Base-by-base conservation (phyloP, 2,329 filamentous ascomycete species). In the Colletotrichum sp. region DNA sequence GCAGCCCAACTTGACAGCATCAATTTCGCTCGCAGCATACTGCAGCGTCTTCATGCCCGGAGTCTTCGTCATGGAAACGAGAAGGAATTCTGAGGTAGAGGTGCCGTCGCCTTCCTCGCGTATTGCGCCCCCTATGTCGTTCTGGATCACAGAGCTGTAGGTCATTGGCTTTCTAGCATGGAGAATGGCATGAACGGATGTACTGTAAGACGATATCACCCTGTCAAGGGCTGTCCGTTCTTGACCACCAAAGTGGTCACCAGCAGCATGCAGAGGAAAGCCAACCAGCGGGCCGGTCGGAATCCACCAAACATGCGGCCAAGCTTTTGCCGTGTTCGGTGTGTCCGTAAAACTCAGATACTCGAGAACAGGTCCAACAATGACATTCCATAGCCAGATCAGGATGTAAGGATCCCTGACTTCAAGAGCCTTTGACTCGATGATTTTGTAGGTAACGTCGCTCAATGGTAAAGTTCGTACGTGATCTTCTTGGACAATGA, bases 131-230 rank as follows among this genome's bases (percentile, higher is more conserved):
- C 15, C 82, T 68, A 18, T 0, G 18, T 48, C 39, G 0, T n/a
- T 48, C 18, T n/a, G 39, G 3, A 1, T n/a, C 0, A n/a, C 39
- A n/a, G 9, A n/a, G 1, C 10, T 48, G n/a, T 22, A 6, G n/a
- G 1, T 22, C 9, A 4, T 48, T 0, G 44, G 1, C 44, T 48
- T 22, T 2, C 44, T 48, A 22, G 18, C 44, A 13, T 22, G 44
- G 0, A 84, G 75, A 8, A 87, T 66, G 3, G 83, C 75, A 67
- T 81, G 83, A 36, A 86, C 65, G 2, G 85, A 85, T 2, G 81
- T 78, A n/a, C 73, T 79, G 67, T 86, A 87, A 0, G 85, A 86
- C 4, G 85, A 87, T 6, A 86, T 80, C 5, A 83, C 84, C 52
- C 82, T 76, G 67, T 85, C 82, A 2, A 86, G 57, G 1, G 82